Conservation (phyloP, 371 early-diverging fungal species). For the Mucor piriformis region DNA sequence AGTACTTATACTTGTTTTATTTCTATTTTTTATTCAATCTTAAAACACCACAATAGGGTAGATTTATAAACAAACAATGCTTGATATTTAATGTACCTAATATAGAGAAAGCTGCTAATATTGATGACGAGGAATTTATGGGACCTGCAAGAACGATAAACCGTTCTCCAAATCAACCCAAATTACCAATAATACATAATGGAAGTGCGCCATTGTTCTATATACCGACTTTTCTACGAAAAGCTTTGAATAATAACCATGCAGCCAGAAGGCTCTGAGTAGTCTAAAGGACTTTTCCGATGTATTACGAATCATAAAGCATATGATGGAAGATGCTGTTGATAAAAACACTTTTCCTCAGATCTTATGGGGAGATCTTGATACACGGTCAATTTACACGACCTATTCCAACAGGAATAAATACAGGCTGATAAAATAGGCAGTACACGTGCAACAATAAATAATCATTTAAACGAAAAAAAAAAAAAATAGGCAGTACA, state of each 20-base stretch:
- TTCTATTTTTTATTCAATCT: no score
- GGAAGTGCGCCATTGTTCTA: slow-evolving; percentile 12
- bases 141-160: slow-evolving; percentile 16
- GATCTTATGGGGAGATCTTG: no score
- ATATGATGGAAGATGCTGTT: slow-evolving; percentile 9
- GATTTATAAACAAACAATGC: slow-evolving; percentile 11
- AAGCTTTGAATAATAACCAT: slow-evolving; percentile 12
- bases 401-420: no score
- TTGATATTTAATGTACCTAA: slow-evolving; percentile 12
- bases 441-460: no score
- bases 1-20: no score
- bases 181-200: slow-evolving; percentile 11
- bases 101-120: slow-evolving; percentile 15
- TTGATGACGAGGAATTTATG: slow-evolving; percentile 13
- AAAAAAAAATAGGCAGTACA: no score
- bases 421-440: no score
- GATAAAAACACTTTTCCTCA: slow-evolving; percentile 8
- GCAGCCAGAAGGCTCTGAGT: slow-evolving; percentile 11
- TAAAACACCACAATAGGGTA: no score
- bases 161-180: slow-evolving; percentile 12
- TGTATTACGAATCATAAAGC: slow-evolving; percentile 5
- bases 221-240: slow-evolving; percentile 12
- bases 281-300: neutral
- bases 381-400: no score
- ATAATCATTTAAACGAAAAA: no score